Evolutionary conservation across 2,329 filamentous ascomycete species (phyloP).

Genomic region (Didymosphaeria variabile): DNA sequence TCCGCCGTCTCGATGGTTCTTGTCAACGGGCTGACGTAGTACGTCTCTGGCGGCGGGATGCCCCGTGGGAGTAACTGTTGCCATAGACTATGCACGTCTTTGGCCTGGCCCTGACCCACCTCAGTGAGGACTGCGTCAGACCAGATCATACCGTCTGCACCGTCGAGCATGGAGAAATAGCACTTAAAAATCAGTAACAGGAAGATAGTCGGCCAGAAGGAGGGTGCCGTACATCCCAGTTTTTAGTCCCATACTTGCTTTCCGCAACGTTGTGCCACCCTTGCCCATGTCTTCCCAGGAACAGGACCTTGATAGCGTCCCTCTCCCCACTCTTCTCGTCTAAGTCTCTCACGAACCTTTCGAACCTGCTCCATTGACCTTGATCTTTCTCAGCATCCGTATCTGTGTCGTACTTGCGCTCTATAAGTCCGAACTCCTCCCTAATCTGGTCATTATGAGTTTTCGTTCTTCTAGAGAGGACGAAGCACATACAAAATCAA

Average conservation of each 20-base stretch:
- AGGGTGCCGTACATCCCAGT: constrained; percentile 68
- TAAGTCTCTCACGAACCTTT: constrained; percentile 62
- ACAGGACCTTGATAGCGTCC: constrained; percentile 71
- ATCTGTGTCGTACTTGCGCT: constrained; percentile 64
- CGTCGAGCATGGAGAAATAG: constrained; percentile 71
- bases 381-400: constrained; percentile 48
- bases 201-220: neutral
- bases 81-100: constrained; percentile 68
- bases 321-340: constrained; percentile 56
- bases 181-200: constrained; percentile 50
- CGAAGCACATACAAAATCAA: constrained; percentile 66
- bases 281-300: constrained; percentile 75
- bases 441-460: constrained; percentile 55
- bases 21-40: constrained; percentile 71
- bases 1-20: constrained; percentile 74
- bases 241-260: constrained; percentile 71
- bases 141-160: constrained; percentile 70
- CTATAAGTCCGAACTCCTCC: constrained; percentile 72
- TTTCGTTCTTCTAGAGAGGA: neutral
- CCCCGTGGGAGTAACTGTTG: constrained; percentile 59
- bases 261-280: constrained; percentile 73
- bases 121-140: constrained; percentile 69
- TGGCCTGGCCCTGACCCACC: constrained; percentile 66
- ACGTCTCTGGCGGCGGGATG: constrained; percentile 69
- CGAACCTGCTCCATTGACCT: constrained; percentile 71